A percentile compares a stretch with the other conserved stretches of the same genome.
Conservation (phyloP, 2,329 filamentous ascomycete genomes). For the Aquanectria penicillioides region DNA sequence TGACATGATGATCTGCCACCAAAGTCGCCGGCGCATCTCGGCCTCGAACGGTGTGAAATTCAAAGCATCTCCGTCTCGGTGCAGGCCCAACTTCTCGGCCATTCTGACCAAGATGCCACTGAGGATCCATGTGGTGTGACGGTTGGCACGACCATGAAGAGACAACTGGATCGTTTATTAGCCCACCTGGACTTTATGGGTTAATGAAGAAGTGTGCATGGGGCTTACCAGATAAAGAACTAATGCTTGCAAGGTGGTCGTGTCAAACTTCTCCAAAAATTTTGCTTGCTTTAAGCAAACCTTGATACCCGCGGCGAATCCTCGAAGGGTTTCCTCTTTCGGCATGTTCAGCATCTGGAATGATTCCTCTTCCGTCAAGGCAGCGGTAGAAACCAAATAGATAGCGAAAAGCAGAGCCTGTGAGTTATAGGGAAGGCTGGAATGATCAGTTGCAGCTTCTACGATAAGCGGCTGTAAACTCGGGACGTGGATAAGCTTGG, state of each 20-base stretch:
- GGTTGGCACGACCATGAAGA: conserved; percentile 10
- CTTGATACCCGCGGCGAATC: conserved; percentile 9
- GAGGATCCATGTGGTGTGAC: conserved; percentile 19
- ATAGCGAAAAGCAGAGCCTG: conserved; percentile 16
- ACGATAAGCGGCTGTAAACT: conserved; percentile 13
- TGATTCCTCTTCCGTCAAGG: conserved; percentile 6
- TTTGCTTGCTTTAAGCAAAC: background rate
- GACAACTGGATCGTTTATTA: background rate
- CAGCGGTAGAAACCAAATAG: background rate
- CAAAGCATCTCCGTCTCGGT: conserved; percentile 12
- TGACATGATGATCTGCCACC: conserved; percentile 23
- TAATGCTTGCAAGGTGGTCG: conserved; percentile 12
- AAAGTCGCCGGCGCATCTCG: conserved; percentile 17
- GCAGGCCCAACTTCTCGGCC: conserved; percentile 16
- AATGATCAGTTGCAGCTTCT: conserved; percentile 13
- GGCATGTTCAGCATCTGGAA: conserved; percentile 5
- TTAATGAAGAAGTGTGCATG: background rate
- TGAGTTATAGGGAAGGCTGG: conserved; percentile 3
- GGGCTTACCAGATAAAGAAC: conserved; percentile 11
- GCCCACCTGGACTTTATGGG: background rate
- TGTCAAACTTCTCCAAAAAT: conserved; percentile 14
- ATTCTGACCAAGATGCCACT: conserved; percentile 19
- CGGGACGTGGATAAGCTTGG: conserved; percentile 17
- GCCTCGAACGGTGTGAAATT: conserved; percentile 13
- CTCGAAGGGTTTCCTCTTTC: conserved; percentile 5